A percentile compares a stretch with the other conserved stretches of the same genome.
Evolutionary conservation across 495 filamentous ascomycete genomes (phyloP).

Genomic region (Neurospora sp.): DNA sequence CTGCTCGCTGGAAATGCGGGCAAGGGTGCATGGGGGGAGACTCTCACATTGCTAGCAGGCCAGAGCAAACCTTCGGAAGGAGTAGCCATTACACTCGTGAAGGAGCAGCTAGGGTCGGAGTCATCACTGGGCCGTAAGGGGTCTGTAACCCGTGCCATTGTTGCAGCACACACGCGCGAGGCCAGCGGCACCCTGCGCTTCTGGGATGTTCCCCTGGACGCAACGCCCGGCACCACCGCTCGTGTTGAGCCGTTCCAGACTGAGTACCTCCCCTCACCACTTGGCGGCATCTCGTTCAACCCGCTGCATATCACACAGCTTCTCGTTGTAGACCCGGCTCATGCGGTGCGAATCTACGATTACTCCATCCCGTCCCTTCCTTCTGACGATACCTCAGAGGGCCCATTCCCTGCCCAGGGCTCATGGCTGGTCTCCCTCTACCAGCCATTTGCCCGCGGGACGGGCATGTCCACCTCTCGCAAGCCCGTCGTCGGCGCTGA

Average conservation of each 20-base stretch:
- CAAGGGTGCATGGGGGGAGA: slow-evolving; percentile 52
- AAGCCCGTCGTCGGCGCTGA: slow-evolving; percentile 73
- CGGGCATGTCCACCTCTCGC: slow-evolving; percentile 35
- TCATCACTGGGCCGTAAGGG: slow-evolving; percentile 17
- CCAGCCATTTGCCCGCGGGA: slow-evolving; percentile 49
- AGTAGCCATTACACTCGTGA: slow-evolving; percentile 56
- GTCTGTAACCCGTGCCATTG: slow-evolving; percentile 30
- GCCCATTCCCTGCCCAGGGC: slow-evolving; percentile 39
- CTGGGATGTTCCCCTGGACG: slow-evolving; percentile 37
- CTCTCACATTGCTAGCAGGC: slow-evolving; percentile 45
- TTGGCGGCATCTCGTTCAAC: slow-evolving; percentile 63
- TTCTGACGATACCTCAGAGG: slow-evolving; percentile 35
- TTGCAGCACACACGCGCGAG: slow-evolving; percentile 53
- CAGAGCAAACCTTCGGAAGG: slow-evolving; percentile 54
- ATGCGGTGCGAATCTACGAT: slow-evolving; percentile 59
- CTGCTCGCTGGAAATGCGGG: slow-evolving; percentile 37
- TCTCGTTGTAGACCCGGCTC: slow-evolving; percentile 55
- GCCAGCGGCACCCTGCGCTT: slow-evolving; percentile 46
- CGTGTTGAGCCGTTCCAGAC: slow-evolving; percentile 51
- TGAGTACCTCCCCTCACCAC: slow-evolving; percentile 54
- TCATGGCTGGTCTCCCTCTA: slow-evolving; percentile 65
- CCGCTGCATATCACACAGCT: slow-evolving; percentile 52
- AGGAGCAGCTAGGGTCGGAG: slow-evolving; percentile 18
- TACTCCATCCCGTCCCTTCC: slow-evolving; percentile 35
- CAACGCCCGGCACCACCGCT: slow-evolving; percentile 22